Evolutionary conservation across 306 rosid genomes (phyloP), one percentile per base, ranked within the genome.

Genomic region (Vigna hirtella): DNA sequence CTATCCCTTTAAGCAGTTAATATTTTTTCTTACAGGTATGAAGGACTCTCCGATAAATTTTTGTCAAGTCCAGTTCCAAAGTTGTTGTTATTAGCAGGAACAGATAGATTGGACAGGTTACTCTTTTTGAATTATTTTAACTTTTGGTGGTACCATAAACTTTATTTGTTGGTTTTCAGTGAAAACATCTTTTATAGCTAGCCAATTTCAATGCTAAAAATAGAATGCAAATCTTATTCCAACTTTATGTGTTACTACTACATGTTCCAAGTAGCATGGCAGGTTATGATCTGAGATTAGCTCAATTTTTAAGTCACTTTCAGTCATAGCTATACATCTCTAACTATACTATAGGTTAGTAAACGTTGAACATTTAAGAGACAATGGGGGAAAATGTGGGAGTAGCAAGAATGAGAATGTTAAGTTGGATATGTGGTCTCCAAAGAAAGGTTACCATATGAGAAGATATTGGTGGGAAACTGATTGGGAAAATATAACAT

Each of bases 51-150:
- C 45, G 99, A 95, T 58, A 91, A 61, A 20, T 95, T 87, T 87
- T 89, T 95, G 81, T 88, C 93, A 40, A 79, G 78, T 83, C 93
- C 98, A 5, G 90, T 90, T 70, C 97, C 99, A 6, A 95, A 95
- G 96, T 81, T 95, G 75, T 70, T 95, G 90, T 90, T 95, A 77
- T 84, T 95, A 81, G 98, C 99, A 15, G 99, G 99, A 72, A 86
- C 99, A 70, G 99, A 95, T 82, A 89, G 99, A 89, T 85, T 95
- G 79, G 99, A 95, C 90, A 95, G 91, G 99, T 95, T 49, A 69
- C 49, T 18, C 73, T 66, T 53, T 40, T 71, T 64, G n/a, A 20
- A 78, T 48, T 69, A 26, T 74, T 73, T 64, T 49, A 20, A 77
- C 16, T 70, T 78, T 70, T 56, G 8, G 56, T 15, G 57, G 45